Conservation (phyloP, 768 basidiomycete genomes). For the Phaffia australis region DNA sequence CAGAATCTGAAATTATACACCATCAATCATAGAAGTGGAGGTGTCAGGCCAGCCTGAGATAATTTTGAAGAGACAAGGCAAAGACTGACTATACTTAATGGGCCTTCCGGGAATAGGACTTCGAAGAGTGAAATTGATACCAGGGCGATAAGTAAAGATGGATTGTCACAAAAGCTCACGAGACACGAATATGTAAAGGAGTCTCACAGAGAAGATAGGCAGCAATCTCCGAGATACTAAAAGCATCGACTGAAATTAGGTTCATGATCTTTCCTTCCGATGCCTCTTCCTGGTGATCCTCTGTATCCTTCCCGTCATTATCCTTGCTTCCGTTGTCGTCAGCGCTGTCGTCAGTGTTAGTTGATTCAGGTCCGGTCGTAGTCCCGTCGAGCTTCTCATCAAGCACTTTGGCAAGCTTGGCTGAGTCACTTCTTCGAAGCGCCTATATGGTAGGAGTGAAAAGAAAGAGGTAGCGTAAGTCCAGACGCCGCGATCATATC, state of each 20-base stretch:
- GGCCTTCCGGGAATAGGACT: too few species aligned
- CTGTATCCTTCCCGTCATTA: constrained; percentile 24
- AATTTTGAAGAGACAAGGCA: constrained; percentile 35
- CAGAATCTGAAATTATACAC: too few species aligned
- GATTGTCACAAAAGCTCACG: background rate
- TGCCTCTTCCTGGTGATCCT: constrained; percentile 13
- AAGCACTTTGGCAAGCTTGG: constrained; percentile 31
- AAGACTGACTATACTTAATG: too few species aligned
- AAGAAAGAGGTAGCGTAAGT: background rate
- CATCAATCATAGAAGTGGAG: too few species aligned
- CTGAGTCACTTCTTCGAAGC: constrained; percentile 38
- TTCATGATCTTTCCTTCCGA: constrained; percentile 37
- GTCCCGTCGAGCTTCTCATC: background rate
- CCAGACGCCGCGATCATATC: too few species aligned
- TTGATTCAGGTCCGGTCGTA: background rate
- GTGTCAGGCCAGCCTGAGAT: too few species aligned
- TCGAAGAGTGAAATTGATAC: too few species aligned
- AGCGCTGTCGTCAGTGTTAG: constrained; percentile 1
- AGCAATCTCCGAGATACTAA: constrained; percentile 34
- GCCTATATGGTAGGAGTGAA: constrained; percentile 27
- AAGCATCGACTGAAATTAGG: constrained; percentile 37
- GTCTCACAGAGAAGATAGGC: constrained; percentile 24
- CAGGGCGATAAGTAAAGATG: too few species aligned
- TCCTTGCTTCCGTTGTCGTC: background rate
- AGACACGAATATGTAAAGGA: constrained; percentile 30